Evolutionary conservation across 73 alveolate genomes (phyloP).

Genomic region (Paramecium tetraurelia): DNA sequence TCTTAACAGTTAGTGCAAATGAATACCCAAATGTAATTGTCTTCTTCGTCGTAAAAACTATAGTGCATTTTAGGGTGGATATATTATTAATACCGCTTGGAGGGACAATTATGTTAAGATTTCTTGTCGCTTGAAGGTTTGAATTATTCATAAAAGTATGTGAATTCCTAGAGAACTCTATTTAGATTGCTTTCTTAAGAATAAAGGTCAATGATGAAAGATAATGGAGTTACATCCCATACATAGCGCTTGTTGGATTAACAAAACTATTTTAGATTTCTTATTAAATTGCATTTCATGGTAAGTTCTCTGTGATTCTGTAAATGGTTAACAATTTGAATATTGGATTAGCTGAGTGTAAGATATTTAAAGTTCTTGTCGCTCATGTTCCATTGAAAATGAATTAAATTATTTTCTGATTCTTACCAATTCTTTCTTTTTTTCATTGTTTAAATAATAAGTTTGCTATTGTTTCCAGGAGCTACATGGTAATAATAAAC

Average conservation of each 20-base stretch:
- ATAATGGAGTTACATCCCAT: slow-evolving; percentile 23
- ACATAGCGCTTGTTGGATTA: neutral
- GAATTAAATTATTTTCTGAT: neutral
- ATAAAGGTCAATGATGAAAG: neutral
- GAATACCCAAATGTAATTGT: slow-evolving; percentile 72
- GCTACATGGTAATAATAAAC: slow-evolving; percentile 31
- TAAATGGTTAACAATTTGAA: neutral
- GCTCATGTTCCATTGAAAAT: neutral
- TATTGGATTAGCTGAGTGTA: neutral
- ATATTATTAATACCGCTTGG: neutral
- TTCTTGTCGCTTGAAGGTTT: neutral
- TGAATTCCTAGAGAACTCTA: neutral
- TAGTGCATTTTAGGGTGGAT: neutral
- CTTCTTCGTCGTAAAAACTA: neutral
- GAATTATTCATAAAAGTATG: neutral
- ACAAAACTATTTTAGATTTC: neutral
- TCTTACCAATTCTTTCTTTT: slow-evolving; percentile 65
- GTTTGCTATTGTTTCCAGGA: slow-evolving; percentile 76
- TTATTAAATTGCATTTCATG: neutral
- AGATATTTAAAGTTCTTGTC: neutral
- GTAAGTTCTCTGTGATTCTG: neutral
- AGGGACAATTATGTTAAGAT: neutral
- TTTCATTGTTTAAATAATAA: slow-evolving; percentile 64
- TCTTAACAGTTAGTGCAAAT: neutral
- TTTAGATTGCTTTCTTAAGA: neutral